These are phyloP conservation scores for Lyophyllum atratum DNA, from an alignment of 768 basidiomycete genomes.

Conservation along the genomic window DNA sequence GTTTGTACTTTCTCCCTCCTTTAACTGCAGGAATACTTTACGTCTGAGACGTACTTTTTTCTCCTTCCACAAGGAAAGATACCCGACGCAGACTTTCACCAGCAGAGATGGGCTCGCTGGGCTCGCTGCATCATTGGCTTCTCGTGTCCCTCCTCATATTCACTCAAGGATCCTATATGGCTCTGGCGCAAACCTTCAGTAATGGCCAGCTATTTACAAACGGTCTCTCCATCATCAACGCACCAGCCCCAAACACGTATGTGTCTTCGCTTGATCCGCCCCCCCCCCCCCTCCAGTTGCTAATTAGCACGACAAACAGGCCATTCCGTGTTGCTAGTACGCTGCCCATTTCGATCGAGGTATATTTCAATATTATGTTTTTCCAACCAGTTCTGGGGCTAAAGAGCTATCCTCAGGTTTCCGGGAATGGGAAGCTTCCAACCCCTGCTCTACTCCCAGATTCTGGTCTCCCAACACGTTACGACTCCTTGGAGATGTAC, in stretches of 20 bases:
- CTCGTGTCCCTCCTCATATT: neutral
- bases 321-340: constrained; percentile 27
- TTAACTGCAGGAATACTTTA: neutral
- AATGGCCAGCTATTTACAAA: constrained; percentile 36
- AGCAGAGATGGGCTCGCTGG: neutral
- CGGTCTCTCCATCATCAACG: constrained; percentile 38
- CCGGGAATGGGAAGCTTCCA: constrained; percentile 46
- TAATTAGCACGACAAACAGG: constrained; percentile 13
- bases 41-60: neutral
- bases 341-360: constrained; percentile 30
- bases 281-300: neutral
- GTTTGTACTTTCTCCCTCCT: neutral
- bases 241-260: constrained; percentile 34
- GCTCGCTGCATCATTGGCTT: neutral
- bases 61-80: neutral
- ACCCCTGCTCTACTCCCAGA: constrained; percentile 32
- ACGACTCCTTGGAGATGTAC: constrained; percentile 41
- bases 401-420: constrained; percentile 25
- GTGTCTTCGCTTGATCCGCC: neutral
- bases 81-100: neutral
- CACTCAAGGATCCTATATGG: neutral
- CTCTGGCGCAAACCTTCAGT: constrained; percentile 16
- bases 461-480: constrained; percentile 36
- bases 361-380: constrained; percentile 1
- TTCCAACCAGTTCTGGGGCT: neutral